Percentiles rank a stretch among this genome's conserved stretches.
Conservation (phyloP, 2,329 filamentous ascomycete species). For the Phoma sp. region DNA sequence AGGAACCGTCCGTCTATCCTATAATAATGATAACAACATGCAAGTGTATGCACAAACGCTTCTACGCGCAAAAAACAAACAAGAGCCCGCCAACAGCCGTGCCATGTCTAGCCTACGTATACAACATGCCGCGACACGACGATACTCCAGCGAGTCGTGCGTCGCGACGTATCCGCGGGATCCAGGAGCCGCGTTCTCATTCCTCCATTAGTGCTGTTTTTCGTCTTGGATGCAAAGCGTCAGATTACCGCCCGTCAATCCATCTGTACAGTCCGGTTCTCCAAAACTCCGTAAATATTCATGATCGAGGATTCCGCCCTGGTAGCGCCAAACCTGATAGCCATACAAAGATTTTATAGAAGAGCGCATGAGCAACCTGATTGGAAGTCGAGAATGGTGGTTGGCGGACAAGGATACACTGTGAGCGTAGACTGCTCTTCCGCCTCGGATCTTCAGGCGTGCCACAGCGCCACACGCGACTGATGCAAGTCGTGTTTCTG, state of each 20-base stretch:
- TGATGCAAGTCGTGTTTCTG: background rate
- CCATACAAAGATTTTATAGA: background rate
- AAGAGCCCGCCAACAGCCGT: no score
- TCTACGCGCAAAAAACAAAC: slow-evolving; percentile 7
- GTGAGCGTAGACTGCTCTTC: background rate
- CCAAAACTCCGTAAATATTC: slow-evolving; percentile 7
- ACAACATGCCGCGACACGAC: slow-evolving; percentile 14
- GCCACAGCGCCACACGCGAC: background rate
- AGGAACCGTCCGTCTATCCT: background rate
- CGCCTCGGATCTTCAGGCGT: background rate
- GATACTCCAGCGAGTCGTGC: background rate
- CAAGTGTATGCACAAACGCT: slow-evolving; percentile 10
- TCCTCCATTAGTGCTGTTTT: background rate
- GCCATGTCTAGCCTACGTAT: background rate
- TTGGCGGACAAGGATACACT: background rate
- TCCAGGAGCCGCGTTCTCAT: background rate
- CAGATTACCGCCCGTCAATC: slow-evolving; percentile 8
- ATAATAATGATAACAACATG: slow-evolving; percentile 5
- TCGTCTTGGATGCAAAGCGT: slow-evolving; percentile 2
- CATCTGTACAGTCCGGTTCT: slow-evolving; percentile 4
- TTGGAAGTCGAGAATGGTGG: no score
- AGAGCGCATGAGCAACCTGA: background rate
- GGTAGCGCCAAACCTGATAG: background rate
- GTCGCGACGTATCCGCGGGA: background rate
- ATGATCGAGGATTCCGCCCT: background rate